phyloP scores from a whole-genome alignment of 2,329 filamentous ascomycete genomes.

The Talaromyces marneffei region DNA sequence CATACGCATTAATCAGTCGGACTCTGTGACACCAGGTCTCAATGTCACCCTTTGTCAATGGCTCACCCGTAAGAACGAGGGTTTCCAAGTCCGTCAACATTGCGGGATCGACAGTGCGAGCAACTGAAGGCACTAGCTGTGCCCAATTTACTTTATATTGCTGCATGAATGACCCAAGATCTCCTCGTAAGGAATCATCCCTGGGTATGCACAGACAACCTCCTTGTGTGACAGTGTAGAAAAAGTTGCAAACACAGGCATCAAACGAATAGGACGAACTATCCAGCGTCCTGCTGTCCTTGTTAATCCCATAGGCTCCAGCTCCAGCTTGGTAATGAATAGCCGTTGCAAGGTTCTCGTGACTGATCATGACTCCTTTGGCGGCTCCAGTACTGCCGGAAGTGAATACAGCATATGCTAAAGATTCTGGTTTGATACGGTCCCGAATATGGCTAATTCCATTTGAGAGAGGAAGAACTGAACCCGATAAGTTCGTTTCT shows the following conservation, averaged over 20 bases:
- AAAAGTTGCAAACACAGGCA: constrained; percentile 44
- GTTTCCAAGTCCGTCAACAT: background rate
- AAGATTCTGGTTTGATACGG: background rate
- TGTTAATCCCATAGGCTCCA: constrained; percentile 44
- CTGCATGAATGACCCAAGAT: background rate
- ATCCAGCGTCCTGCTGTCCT: constrained; percentile 54
- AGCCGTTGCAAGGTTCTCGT: constrained; percentile 45
- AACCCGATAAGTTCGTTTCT: no score
- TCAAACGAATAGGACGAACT: constrained; percentile 50
- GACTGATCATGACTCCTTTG: constrained; percentile 3
- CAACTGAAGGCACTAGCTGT: background rate
- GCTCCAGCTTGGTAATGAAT: constrained; percentile 44
- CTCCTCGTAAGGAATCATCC: constrained; percentile 22
- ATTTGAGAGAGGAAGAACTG: no score
- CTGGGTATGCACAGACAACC: constrained; percentile 49
- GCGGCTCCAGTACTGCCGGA: constrained; percentile 10
- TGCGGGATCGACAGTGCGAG: background rate
- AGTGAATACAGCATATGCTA: constrained; percentile 7
- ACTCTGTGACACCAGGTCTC: background rate
- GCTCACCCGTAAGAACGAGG: constrained; percentile 5
- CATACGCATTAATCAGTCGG: constrained; percentile 5
- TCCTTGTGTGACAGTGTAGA: constrained; percentile 45
- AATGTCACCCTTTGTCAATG: background rate
- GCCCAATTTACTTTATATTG: constrained; percentile 26
- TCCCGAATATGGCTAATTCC: no score